Evolutionary conservation across 768 basidiomycete species (phyloP), one percentile per base, ranked within the genome.

Genomic region (Clathrus columnatus): DNA sequence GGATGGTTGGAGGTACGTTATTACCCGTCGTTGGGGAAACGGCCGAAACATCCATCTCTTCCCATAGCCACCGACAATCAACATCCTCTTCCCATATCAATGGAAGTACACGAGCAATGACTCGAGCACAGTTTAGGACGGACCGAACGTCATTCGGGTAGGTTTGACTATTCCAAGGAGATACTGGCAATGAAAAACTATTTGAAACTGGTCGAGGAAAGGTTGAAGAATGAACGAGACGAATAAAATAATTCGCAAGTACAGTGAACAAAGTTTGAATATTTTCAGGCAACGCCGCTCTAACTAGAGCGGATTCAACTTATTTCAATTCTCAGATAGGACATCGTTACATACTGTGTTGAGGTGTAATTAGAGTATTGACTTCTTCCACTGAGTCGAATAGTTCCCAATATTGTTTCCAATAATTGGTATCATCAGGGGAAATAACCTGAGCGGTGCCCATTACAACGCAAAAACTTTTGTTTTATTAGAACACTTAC

Each of bases 81-180:
- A 81, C 81, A 57, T 87, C 84, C 29, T 82, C 73, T 62, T 87
- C 88, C 62, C 94, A 93, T 43, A 97, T 70, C n/a, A 94, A 83
- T 2, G 94, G 94, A 16, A 98, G 72, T 18, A 97, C 78, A 48
- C 96, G 81, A 57, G 91, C 85, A 18, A 99, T 78, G 7, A 97
- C 81, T 26, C 95, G 80, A n/a, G 97, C 66, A 65, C 92, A 93
- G 64, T 96, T 98, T 45, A 99, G 75, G 4, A 85, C 90, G 8
- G 54, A 46, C 17, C 28, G 21, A 27, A 48, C 21, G 32, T 55
- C 44, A 20, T 55, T 45, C 10, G 45, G 30, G 10, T 17, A 18
- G 14, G 26, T 28, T n/a, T 27, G 28, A 28, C 43, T 30, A 32
- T 47, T 41, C 54, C 54, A 55, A 10, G 54, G 29, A 7, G 45